A percentile compares a stretch with the other conserved stretches of the same genome.
These are phyloP conservation scores for Phytophthora cactorum DNA, from an alignment of 352 stramenopile genomes.

Conservation along the genomic window DNA sequence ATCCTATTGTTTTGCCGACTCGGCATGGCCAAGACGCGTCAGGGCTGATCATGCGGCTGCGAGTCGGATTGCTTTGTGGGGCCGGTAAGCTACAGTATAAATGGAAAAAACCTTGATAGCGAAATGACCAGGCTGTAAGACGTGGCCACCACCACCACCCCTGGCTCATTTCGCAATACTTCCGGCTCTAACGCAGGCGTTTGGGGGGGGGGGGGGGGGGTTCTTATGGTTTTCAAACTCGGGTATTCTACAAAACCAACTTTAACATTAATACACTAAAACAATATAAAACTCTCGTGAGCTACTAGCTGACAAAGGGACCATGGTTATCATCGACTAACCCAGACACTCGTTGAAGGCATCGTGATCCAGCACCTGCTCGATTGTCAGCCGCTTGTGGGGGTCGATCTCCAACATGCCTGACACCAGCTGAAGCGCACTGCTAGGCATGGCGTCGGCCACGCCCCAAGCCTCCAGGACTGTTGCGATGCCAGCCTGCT, in stretches of 20 bases:
- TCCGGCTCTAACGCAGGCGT: too few species aligned
- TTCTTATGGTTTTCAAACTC: too few species aligned
- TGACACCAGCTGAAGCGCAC: conserved; percentile 20
- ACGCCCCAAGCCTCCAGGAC: conserved; percentile 15
- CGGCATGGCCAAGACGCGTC: not conserved
- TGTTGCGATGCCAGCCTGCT: conserved; percentile 9
- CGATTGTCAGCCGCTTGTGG: conserved; percentile 27
- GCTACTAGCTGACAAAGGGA: conserved; percentile 2
- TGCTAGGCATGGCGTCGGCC: conserved; percentile 1
- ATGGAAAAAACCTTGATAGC: too few species aligned
- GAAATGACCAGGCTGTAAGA: too few species aligned
- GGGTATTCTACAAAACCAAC: too few species aligned
- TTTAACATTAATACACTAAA: too few species aligned
- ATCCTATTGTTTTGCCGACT: conserved; percentile 10
- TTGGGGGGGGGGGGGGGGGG: too few species aligned
- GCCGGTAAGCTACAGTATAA: too few species aligned
- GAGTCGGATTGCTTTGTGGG: too few species aligned
- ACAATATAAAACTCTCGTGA: not conserved
- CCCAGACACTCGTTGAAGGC: conserved; percentile 20
- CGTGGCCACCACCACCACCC: too few species aligned
- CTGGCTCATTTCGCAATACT: too few species aligned
- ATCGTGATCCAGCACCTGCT: conserved; percentile 27
- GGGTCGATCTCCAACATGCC: conserved; percentile 42
- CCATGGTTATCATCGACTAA: not conserved
- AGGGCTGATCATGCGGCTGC: too few species aligned